A percentile compares a stretch with the other conserved stretches of the same genome.
phyloP scores from a whole-genome alignment of 176 grass and related monocot genomes.

The Areca catechu region DNA sequence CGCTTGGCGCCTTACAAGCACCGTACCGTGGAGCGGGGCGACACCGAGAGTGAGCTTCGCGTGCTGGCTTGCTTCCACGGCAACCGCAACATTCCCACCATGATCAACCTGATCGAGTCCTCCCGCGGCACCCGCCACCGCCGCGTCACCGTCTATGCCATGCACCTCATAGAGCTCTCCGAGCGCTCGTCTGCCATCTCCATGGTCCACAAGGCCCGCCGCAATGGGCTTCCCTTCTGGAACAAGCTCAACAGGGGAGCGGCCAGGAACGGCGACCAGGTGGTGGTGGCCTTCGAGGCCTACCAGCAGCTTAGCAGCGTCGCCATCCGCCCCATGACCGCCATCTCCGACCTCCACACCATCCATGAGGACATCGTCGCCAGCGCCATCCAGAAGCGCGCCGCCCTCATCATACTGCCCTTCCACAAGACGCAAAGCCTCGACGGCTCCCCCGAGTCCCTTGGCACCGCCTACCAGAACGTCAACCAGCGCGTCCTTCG shows the following conservation, averaged over 20 bases:
- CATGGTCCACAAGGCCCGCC: constrained; percentile 8
- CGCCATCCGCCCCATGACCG: constrained; percentile 3
- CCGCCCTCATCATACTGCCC: constrained; percentile 5
- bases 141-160: constrained; percentile 4
- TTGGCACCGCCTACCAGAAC: not conserved
- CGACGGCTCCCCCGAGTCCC: constrained; percentile 6
- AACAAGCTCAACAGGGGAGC: not conserved
- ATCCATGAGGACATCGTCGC: constrained; percentile 3
- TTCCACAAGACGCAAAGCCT: constrained; percentile 9
- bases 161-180: constrained; percentile 10
- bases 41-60: constrained; percentile 4
- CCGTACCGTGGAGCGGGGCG: not conserved
- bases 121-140: constrained; percentile 9
- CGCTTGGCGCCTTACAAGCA: not conserved
- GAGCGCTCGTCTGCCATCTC: constrained; percentile 9
- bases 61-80: constrained; percentile 6
- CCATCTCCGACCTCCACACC: constrained; percentile 6
- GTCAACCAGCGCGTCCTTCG: constrained; percentile 1
- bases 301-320: not conserved
- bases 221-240: constrained; percentile 9
- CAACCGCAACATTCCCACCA: constrained; percentile 6
- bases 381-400: constrained; percentile 1
- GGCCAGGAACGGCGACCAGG: not conserved
- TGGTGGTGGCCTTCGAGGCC: constrained; percentile 6
- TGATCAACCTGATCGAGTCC: constrained; percentile 1